These are phyloP conservation scores for Colletotrichum gloeosporioides DNA, from an alignment of 2,329 filamentous ascomycete genomes.

Conservation along the genomic window DNA sequence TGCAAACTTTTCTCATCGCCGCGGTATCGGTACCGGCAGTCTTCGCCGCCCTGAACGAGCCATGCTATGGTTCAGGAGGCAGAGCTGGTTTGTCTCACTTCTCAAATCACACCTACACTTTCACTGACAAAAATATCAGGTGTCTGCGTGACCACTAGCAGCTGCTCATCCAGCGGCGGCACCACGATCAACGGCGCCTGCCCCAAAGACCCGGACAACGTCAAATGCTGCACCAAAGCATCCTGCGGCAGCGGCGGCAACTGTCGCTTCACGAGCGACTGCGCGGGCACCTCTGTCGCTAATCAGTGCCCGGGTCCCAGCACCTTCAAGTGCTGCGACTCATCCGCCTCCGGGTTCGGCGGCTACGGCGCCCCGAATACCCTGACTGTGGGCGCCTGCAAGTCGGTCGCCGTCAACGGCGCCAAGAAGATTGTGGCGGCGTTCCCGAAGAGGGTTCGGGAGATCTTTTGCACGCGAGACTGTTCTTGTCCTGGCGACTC, in stretches of 20 bases:
- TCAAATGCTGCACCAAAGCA: conserved; percentile 49
- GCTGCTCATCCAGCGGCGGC: conserved; percentile 41
- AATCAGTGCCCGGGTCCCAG: conserved; percentile 43
- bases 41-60: conserved; percentile 34
- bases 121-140: conserved; percentile 20
- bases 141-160: conserved; percentile 42
- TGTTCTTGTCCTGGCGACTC: conserved; percentile 36
- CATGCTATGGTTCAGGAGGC: conserved; percentile 31
- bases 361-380: conserved; percentile 37
- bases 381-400: conserved; percentile 39
- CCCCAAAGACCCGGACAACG: conserved; percentile 38
- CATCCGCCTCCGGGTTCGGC: conserved; percentile 34
- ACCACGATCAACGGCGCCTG: conserved; percentile 42
- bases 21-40: conserved; percentile 10
- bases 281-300: conserved; percentile 31
- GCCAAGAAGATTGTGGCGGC: conserved; percentile 38
- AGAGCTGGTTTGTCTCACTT: conserved; percentile 15
- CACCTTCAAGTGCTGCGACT: conserved; percentile 44
- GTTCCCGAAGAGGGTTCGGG: conserved; percentile 38
- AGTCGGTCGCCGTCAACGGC: conserved; percentile 38
- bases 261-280: conserved; percentile 44
- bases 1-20: not conserved
- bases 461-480: conserved; percentile 37
- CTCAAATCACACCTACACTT: not conserved
- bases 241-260: conserved; percentile 39